These are phyloP conservation scores for Entomortierella chlamydospora DNA, from an alignment of 192 early-diverging fungal species.

Conservation along the genomic window DNA sequence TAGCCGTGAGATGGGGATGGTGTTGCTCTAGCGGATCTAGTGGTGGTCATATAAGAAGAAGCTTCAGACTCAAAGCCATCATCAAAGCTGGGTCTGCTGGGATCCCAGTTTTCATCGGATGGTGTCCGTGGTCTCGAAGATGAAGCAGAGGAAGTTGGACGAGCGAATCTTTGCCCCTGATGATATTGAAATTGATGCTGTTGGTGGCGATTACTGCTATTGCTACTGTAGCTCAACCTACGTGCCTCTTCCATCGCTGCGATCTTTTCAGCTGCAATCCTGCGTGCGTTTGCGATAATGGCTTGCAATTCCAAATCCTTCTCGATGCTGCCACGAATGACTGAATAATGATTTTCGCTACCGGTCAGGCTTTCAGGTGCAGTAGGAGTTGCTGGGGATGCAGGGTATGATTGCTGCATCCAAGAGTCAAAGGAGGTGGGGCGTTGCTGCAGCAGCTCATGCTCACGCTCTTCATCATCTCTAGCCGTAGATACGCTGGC, in stretches of 20 bases:
- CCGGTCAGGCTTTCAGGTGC: neutral
- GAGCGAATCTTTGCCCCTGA: no score
- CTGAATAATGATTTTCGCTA: neutral
- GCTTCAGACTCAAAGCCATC: no score
- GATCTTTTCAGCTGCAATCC: slow-evolving; percentile 24
- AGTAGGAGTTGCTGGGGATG: slow-evolving; percentile 7
- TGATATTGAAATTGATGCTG: no score
- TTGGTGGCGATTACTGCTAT: neutral
- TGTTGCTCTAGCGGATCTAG: no score
- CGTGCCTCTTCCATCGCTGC: slow-evolving; percentile 30
- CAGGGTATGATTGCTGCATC: slow-evolving; percentile 3
- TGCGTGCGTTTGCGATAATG: slow-evolving; percentile 33
- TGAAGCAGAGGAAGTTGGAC: no score
- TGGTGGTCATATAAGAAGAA: no score
- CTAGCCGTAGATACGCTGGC: neutral
- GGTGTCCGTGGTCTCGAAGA: no score
- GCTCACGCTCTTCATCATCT: neutral
- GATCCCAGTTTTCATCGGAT: no score
- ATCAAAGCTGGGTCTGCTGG: no score
- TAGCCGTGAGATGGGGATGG: neutral
- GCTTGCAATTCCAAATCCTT: slow-evolving; percentile 13
- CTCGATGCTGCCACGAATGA: neutral
- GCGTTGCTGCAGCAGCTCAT: slow-evolving; percentile 1
- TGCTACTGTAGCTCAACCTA: slow-evolving; percentile 6
- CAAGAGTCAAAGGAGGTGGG: slow-evolving; percentile 27